These are phyloP conservation scores for Novymonas esmeraldas DNA, from an alignment of 208 protist species.

Conservation along the genomic window DNA sequence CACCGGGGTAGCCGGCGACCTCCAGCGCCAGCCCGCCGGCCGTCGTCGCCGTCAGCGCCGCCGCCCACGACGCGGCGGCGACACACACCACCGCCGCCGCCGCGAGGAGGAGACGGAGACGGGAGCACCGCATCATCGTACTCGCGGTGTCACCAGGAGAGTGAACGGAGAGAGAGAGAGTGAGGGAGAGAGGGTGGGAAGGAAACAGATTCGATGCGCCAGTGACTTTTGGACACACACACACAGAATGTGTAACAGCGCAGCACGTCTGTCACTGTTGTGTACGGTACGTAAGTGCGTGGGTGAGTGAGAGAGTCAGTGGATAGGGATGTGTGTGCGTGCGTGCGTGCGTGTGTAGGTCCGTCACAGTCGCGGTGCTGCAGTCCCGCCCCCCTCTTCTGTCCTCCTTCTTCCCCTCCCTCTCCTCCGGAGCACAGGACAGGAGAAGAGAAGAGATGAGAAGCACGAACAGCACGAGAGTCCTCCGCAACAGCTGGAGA, in stretches of 20 bases:
- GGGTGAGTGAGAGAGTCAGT: neutral
- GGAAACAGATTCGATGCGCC: no score
- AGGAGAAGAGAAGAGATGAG: neutral
- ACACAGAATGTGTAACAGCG: neutral
- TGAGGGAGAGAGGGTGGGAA: neutral
- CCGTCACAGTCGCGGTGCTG: no score
- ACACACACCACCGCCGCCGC: neutral
- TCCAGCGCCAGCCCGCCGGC: constrained; percentile 20
- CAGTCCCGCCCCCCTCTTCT: no score
- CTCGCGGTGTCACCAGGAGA: neutral
- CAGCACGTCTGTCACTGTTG: no score
- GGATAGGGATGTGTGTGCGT: neutral
- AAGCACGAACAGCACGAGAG: no score
- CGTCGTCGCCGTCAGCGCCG: constrained; percentile 15
- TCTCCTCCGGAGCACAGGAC: neutral
- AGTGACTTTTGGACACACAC: no score
- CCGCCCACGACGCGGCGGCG: neutral
- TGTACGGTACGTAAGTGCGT: no score
- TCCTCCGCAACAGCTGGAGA: no score
- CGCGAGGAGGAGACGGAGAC: neutral
- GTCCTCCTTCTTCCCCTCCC: no score
- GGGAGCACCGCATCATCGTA: neutral
- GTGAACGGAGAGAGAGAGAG: neutral
- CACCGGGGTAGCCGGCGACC: constrained; percentile 32
- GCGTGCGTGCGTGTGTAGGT: no score